Evolutionary conservation across 352 stramenopile genomes (phyloP).

Genomic region (Phytophthora ohioensis): DNA sequence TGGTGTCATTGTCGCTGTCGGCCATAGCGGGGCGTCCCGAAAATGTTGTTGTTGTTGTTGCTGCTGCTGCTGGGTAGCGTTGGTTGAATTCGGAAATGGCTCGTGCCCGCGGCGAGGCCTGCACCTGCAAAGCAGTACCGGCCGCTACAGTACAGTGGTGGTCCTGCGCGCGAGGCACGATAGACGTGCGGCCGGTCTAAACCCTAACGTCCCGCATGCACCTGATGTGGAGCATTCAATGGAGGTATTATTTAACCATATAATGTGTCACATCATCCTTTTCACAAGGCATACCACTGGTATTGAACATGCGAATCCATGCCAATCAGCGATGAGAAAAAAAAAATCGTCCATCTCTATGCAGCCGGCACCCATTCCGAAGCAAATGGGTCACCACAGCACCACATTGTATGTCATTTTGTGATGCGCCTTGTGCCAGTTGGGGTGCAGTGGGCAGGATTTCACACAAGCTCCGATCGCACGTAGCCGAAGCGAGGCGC

Average conservation of each 20-base stretch:
- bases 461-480: no score
- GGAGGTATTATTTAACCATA: background rate
- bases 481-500: no score
- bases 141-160: background rate
- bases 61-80: slow-evolving; percentile 13
- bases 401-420: background rate
- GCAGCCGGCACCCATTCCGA: background rate
- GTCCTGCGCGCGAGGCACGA: slow-evolving; percentile 1
- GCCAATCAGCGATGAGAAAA: slow-evolving; percentile 9
- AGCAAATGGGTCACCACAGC: slow-evolving; percentile 2
- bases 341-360: slow-evolving; percentile 16
- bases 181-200: background rate
- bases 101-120: background rate
- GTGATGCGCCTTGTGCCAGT: no score
- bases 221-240: background rate
- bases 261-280: background rate
- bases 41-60: slow-evolving; percentile 4
- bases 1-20: slow-evolving; percentile 36
- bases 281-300: background rate
- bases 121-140: background rate
- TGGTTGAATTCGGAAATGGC: slow-evolving; percentile 39
- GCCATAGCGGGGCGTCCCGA: slow-evolving; percentile 23
- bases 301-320: background rate
- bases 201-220: background rate
- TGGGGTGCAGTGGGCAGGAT: no score